These are phyloP conservation scores for Epichloe bromicola DNA, from an alignment of 2,329 filamentous ascomycete genomes.

Conservation along the genomic window DNA sequence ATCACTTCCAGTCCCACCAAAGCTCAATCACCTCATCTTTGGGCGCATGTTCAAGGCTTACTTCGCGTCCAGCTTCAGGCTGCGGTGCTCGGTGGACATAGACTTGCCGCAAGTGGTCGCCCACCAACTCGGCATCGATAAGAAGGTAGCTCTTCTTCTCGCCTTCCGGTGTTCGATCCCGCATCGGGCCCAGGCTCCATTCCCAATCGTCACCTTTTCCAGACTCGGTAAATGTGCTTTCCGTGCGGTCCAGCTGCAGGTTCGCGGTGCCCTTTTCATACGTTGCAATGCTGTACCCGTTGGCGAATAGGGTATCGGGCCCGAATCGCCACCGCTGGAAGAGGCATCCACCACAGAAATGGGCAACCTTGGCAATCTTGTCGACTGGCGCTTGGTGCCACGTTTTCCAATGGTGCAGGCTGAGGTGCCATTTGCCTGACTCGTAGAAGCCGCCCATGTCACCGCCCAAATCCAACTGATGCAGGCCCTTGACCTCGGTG, in stretches of 20 bases:
- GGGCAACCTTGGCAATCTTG: conserved; percentile 9
- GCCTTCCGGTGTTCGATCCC: conserved; percentile 19
- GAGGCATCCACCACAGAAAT: conserved; percentile 45
- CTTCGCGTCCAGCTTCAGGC: conserved; percentile 12
- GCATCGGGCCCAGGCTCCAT: conserved; percentile 40
- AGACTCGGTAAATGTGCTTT: conserved; percentile 31
- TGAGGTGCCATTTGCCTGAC: conserved; percentile 38
- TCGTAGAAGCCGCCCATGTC: conserved; percentile 49
- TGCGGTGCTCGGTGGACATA: conserved; percentile 33
- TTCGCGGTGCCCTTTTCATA: conserved; percentile 29
- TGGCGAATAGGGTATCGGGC: conserved; percentile 37
- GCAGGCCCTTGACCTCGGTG: conserved; percentile 40
- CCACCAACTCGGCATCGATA: conserved; percentile 28
- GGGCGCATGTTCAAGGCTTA: conserved; percentile 21
- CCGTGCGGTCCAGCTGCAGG: conserved; percentile 32
- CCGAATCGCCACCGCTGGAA: conserved; percentile 41
- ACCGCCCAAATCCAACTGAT: conserved; percentile 42
- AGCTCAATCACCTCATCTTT: conserved; percentile 36
- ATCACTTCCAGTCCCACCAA: conserved; percentile 25
- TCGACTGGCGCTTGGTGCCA: conserved; percentile 37
- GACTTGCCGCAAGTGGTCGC: conserved; percentile 37
- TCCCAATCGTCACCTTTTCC: conserved; percentile 34
- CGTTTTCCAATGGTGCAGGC: conserved; percentile 50
- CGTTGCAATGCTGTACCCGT: conserved; percentile 43
- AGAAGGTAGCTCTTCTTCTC: conserved; percentile 41